phyloP scores from a whole-genome alignment of 2,329 filamentous ascomycete genomes.

The Phyllosticta citrichinensis region DNA sequence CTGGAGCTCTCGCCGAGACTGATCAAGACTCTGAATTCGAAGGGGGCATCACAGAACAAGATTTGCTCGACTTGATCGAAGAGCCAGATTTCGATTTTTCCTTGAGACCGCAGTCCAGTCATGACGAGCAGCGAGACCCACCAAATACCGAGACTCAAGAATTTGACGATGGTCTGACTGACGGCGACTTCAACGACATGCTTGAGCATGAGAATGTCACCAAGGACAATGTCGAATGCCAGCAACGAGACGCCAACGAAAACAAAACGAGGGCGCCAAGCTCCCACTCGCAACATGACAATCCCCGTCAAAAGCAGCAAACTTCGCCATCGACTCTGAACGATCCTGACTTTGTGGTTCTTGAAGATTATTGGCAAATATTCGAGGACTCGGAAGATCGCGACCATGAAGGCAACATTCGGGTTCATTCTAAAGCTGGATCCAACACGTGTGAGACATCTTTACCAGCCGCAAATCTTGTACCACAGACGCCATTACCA shows the following conservation, averaged over 20 bases:
- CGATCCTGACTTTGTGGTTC: not conserved
- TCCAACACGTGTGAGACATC: not conserved
- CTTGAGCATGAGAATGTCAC: not conserved
- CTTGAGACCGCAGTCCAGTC: not conserved
- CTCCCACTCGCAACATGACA: not conserved
- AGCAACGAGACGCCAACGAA: not conserved
- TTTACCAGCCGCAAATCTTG: not conserved
- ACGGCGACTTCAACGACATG: not conserved
- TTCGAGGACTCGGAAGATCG: not conserved
- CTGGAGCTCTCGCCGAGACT: not conserved
- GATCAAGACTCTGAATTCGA: not conserved
- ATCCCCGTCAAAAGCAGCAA: not conserved
- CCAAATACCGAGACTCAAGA: not conserved
- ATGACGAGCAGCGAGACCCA: not conserved
- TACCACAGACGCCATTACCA: not conserved
- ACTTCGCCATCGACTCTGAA: not conserved
- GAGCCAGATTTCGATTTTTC: not conserved
- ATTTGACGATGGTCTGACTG: not conserved
- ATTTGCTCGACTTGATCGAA: not conserved
- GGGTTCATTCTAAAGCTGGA: not conserved
- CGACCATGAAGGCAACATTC: not conserved
- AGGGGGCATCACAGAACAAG: not conserved
- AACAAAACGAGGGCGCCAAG: not conserved
- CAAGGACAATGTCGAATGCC: not conserved
- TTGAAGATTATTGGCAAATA: not conserved